Evolutionary conservation across 2,329 filamentous ascomycete genomes (phyloP), one percentile per base, ranked within the genome.

Genomic region (Clonostachys byssicola): DNA sequence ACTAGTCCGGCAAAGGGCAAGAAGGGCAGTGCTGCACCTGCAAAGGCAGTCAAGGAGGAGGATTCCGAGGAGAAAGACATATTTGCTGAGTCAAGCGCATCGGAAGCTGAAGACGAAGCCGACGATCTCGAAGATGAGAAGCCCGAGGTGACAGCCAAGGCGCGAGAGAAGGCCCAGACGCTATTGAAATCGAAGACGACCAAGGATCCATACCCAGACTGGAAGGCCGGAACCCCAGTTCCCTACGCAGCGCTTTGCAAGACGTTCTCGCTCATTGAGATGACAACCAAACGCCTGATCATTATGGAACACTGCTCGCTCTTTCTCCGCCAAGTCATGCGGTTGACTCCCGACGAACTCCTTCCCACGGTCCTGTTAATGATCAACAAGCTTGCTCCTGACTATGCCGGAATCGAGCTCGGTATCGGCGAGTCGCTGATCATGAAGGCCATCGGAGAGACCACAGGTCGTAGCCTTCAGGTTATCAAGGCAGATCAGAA

Each of bases 391-490:
- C 81, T 99, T 23, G 94, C 94, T 3, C 92, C 94, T 4, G 94
- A 99, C 61, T 99, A 96, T 64, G 87, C 92, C 40, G 94, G 94
- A 17, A 92, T 99, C 52, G 94, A 99, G 67, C 78, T 99, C 33
- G 94, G 94, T n/a, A 99, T 99, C 57, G 94, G 94, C 48, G 94
- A 99, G 68, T 97, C 92, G 1, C 70, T 99, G 30, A 96, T 99
- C 59, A 97, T 97, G 92, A 99, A 97, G 66, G 89, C 94, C 6
- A 95, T 99, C 60, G 92, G 92, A 12, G 92, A 97, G 70, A 88
- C 86, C 33, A 99, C 94, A 0, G 94, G 94, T 10, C 85, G 94
- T 51, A 95, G 85, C 59, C 69, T 96, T 42, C 79, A 86, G 36
- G 85, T 96, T 45, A 96, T 99, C 74, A 97, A 96, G 70, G 83